Evolutionary conservation across 768 basidiomycete species (phyloP), one percentile per base, ranked within the genome.

Genomic region (Mycena maculata): DNA sequence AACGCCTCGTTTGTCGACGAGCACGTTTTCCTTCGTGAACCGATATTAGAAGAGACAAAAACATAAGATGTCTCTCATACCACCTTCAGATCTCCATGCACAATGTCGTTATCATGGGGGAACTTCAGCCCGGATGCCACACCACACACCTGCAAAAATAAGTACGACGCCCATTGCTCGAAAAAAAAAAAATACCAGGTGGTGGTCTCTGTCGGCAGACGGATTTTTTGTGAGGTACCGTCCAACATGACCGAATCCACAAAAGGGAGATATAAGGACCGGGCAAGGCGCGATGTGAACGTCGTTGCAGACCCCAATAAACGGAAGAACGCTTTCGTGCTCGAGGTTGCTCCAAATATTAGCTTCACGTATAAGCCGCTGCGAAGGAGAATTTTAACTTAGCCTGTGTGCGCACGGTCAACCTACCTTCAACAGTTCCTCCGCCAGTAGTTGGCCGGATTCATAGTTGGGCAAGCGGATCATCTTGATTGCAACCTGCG

Each of bases 31-130:
- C 47, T 57, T 38, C 12, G 53, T 22, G 47, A 60, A 36, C 41
- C 45, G 36, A 52, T 44, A 31, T 36, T 36, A 31, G 16, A 28
- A 42, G 28, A 45, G 42, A 47, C 20, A 28, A 54, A 55, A 31
- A 22, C 22, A 23, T 48, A 41, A 55, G 45, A 65, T 39, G 33
- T 42, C 27, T 25, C 30, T 33, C 61, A 38, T 63, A 66, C 65
- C 52, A 48, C 23, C 56, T 67, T 67, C 27, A 68, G 49, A 45
- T 68, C 59, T 38, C 60, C 61, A 52, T 59, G 69, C 33, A 60
- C 57, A 33, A 68, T 57, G 20, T 50, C 50, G 18, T 60, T 53
- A 18, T 45, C 62, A 39, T 68, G 67, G 30, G 64, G 62, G 28
- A 50, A 68, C 28, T 59, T 36, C 23, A 68, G 52, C 33, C 67